phyloP scores from a whole-genome alignment of 2,329 filamentous ascomycete species.

The Dothiorella sarmentorum region DNA sequence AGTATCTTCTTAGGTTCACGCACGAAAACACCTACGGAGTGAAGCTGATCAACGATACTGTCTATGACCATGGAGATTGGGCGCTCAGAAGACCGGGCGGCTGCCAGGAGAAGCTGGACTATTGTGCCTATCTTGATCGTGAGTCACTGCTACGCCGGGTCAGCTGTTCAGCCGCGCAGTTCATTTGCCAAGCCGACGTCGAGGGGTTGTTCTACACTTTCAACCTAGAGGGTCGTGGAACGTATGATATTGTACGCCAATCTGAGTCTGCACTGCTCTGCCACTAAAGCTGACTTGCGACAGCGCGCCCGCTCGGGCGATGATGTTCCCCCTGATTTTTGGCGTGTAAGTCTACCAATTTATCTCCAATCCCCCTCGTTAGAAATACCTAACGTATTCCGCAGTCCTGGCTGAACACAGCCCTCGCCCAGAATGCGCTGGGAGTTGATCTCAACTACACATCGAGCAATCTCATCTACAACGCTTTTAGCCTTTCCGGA shows the following conservation, averaged over 20 bases:
- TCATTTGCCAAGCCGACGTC: conserved; percentile 45
- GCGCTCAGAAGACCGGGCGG: conserved; percentile 47
- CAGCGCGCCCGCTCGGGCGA: conserved; percentile 44
- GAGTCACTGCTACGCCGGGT: conserved; percentile 36
- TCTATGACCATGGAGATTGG: conserved; percentile 46
- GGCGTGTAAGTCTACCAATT: not conserved
- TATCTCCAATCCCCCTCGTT: not conserved
- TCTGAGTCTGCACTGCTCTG: not conserved
- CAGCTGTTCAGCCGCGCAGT: conserved; percentile 44
- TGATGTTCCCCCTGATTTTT: conserved; percentile 25
- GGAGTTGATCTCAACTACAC: conserved; percentile 61
- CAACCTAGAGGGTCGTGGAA: conserved; percentile 44
- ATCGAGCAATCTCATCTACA: conserved; percentile 32
- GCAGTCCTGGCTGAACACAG: conserved; percentile 46
- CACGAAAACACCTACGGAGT: conserved; percentile 61
- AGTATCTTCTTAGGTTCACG: conserved; percentile 38
- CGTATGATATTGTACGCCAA: conserved; percentile 50
- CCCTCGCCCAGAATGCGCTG: conserved; percentile 55
- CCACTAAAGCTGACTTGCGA: conserved; percentile 21
- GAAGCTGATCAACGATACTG: conserved; percentile 47
- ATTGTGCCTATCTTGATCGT: conserved; percentile 30
- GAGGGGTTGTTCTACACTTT: conserved; percentile 42
- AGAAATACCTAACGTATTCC: not conserved
- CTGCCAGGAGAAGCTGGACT: conserved; percentile 52
- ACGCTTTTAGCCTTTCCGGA: conserved; percentile 40